A percentile compares a stretch with the other conserved stretches of the same genome.
Conservation (phyloP, 305 asterid genomes). For the Fraxinus dipetala region DNA sequence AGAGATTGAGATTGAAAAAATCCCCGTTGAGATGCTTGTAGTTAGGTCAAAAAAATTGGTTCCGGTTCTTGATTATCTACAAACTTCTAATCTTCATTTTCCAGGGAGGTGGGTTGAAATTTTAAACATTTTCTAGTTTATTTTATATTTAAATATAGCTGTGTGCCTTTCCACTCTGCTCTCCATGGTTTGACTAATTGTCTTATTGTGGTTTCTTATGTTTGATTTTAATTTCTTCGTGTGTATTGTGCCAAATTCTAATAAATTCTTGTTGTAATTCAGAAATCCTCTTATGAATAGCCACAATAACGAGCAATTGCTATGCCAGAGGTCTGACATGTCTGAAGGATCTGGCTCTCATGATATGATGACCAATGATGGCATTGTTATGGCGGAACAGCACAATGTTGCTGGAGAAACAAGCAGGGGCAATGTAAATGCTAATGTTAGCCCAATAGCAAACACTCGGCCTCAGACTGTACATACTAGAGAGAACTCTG, state of each 20-base stretch:
- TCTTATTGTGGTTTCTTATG: not conserved
- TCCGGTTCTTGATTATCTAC: constrained; percentile 70
- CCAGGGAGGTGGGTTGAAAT: constrained; percentile 33
- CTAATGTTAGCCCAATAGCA: not conserved
- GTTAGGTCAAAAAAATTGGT: constrained; percentile 69
- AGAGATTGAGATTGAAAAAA: constrained; percentile 75
- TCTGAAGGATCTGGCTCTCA: not conserved
- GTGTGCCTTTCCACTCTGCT: not conserved
- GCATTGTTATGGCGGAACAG: constrained; percentile 5
- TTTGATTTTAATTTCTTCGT: not conserved
- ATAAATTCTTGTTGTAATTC: not conserved
- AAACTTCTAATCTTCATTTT: constrained; percentile 32
- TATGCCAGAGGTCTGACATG: constrained; percentile 8
- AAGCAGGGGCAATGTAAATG: not conserved
- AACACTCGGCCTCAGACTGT: constrained; percentile 3
- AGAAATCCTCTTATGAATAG: not conserved
- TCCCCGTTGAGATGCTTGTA: constrained; percentile 58
- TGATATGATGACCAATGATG: constrained; percentile 8
- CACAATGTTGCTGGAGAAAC: not conserved
- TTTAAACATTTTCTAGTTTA: not conserved
- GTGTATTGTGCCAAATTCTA: not conserved
- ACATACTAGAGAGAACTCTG: constrained; percentile 6
- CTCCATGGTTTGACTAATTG: not conserved
- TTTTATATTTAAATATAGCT: not conserved
- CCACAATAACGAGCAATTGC: not conserved